Conservation (phyloP, 192 early-diverging fungal genomes). For the Pilaira anomala region DNA sequence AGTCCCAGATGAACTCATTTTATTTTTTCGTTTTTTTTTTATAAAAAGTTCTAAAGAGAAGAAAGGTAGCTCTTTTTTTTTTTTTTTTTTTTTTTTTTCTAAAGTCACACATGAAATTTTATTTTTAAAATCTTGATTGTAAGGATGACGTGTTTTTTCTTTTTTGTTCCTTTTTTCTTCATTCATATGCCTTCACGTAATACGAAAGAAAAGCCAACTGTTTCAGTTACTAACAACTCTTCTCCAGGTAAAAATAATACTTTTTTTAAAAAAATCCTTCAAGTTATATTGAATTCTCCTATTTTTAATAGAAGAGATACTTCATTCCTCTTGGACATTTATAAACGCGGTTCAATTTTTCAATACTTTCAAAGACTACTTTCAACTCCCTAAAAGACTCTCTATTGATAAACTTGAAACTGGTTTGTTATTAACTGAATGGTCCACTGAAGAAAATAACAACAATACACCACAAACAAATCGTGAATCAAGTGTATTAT, state of each 20-base stretch:
- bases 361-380: constrained; percentile 1
- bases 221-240: constrained; percentile 6
- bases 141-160: no score
- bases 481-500: not conserved
- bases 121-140: no score
- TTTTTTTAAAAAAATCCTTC: no score
- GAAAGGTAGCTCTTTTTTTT: no score
- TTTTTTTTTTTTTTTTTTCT: no score
- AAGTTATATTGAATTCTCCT: not conserved
- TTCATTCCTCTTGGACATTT: constrained; percentile 6
- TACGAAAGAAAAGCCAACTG: not conserved
- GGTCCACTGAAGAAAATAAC: no score
- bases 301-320: constrained; percentile 9
- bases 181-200: no score
- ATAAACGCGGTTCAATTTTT: constrained; percentile 12
- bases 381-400: not conserved
- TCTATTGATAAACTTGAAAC: constrained; percentile 5
- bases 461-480: not conserved
- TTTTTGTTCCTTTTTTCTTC: no score
- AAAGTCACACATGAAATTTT: no score
- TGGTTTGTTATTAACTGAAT: not conserved
- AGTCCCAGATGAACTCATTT: no score
- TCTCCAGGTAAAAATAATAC: not conserved
- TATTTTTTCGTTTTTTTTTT: no score
- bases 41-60: no score